Evolutionary conservation across 108 stramenopile genomes (phyloP).

Genomic region (Schizochytrium sp.): DNA sequence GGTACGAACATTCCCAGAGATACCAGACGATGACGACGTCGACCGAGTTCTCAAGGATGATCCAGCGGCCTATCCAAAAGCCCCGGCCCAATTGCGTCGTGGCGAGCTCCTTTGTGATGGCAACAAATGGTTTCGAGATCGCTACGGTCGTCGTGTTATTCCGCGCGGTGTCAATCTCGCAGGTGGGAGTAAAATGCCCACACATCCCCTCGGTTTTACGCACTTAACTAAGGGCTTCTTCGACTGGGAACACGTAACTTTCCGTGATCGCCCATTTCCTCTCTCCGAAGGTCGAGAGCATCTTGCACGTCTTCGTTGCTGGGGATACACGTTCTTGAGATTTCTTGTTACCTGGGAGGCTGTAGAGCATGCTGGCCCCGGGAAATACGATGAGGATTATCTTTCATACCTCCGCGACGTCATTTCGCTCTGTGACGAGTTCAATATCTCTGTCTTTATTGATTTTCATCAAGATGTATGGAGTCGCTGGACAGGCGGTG

Average conservation of each 20-base stretch:
- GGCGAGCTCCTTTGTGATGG: not conserved
- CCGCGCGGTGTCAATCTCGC: conserved; percentile 69
- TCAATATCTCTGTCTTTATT: conserved; percentile 66
- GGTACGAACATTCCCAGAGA: not conserved
- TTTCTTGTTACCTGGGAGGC: conserved; percentile 74
- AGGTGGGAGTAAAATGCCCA: conserved; percentile 70
- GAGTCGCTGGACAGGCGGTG: conserved; percentile 74
- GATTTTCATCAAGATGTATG: conserved; percentile 76
- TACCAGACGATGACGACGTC: conserved; percentile 37
- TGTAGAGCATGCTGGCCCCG: conserved; percentile 72
- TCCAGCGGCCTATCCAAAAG: not conserved
- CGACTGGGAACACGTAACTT: conserved; percentile 58
- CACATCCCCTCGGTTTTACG: not conserved
- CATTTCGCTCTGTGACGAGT: conserved; percentile 61
- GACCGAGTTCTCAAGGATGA: not conserved
- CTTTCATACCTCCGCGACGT: conserved; percentile 64
- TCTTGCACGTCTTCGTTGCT: conserved; percentile 65
- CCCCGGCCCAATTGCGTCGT: not conserved
- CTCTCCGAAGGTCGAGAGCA: conserved; percentile 67
- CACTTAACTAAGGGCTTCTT: conserved; percentile 6
- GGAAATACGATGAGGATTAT: conserved; percentile 68
- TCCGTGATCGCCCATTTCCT: conserved; percentile 72
- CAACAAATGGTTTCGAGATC: conserved; percentile 64
- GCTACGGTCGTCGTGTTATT: conserved; percentile 62
- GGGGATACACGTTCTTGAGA: conserved; percentile 66